Conservation (phyloP, 2,329 filamentous ascomycete genomes). For the Sarocladium brachiariae region DNA sequence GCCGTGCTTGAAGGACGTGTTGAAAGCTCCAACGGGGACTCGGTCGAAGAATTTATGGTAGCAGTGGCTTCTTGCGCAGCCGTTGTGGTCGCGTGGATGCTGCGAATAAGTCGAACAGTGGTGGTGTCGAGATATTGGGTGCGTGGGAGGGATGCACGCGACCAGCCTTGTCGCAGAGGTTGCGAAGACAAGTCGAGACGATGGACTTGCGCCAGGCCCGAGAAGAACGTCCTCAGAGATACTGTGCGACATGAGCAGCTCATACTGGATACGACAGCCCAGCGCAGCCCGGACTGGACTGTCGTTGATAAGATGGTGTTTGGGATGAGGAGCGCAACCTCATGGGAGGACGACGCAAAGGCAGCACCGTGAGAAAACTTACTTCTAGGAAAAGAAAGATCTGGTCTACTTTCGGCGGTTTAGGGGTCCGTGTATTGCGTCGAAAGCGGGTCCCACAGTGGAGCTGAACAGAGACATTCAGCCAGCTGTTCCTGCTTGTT, state of each 20-base stretch:
- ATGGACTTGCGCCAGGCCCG: conserved; percentile 36
- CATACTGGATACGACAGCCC: conserved; percentile 26
- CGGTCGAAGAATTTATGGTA: not conserved
- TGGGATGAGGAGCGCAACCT: no score
- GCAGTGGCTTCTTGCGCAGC: not conserved
- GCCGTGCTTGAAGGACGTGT: not conserved
- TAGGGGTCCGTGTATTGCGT: not conserved
- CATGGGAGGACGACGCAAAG: no score
- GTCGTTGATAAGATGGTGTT: not conserved
- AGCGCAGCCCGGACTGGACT: not conserved
- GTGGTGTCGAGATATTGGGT: not conserved
- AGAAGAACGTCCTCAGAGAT: conserved; percentile 41
- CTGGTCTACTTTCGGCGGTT: no score
- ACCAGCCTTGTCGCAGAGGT: not conserved
- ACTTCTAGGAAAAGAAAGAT: no score
- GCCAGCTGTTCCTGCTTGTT: no score
- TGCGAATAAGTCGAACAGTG: not conserved
- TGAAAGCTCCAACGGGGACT: not conserved
- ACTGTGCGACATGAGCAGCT: conserved; percentile 40
- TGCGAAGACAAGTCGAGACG: conserved; percentile 17
- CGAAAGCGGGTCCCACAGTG: no score
- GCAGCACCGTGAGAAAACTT: not conserved
- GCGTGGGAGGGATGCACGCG: not conserved
- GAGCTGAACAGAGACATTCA: no score
- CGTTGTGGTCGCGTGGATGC: not conserved